Conservation (phyloP, 768 basidiomycete genomes). For the Amanita fuliginea region DNA sequence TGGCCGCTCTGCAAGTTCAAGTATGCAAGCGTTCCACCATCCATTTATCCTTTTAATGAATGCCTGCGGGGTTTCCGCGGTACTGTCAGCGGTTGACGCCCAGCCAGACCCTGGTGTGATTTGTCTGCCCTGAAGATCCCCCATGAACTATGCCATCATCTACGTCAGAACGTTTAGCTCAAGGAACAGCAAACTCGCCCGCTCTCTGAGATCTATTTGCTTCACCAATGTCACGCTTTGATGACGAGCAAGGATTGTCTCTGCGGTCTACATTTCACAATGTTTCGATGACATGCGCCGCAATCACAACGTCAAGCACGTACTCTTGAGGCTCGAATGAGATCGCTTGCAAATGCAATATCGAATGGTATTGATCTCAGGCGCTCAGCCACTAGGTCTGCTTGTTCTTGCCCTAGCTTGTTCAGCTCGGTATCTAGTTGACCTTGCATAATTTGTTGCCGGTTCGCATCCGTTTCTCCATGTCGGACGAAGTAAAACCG, state of each 20-base stretch:
- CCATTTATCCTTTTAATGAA: conserved; percentile 37
- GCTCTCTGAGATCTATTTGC: conserved; percentile 46
- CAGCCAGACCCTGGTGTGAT: conserved; percentile 8
- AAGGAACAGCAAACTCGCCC: conserved; percentile 29
- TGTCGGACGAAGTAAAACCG: conserved; percentile 63
- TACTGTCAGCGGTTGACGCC: conserved; percentile 15
- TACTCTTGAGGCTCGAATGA: conserved; percentile 58
- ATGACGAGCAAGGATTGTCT: conserved; percentile 48
- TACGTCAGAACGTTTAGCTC: background rate
- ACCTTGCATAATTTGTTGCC: conserved; percentile 56
- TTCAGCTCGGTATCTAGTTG: conserved; percentile 65
- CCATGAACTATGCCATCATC: conserved; percentile 36
- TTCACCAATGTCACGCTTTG: conserved; percentile 30
- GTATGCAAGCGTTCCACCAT: conserved; percentile 53
- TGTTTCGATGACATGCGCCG: conserved; percentile 3
- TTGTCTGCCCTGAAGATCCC: conserved; percentile 48
- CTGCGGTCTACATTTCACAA: conserved; percentile 42
- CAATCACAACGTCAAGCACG: conserved; percentile 12
- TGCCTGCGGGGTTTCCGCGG: conserved; percentile 25
- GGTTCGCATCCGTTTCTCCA: conserved; percentile 69
- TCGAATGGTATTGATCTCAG: conserved; percentile 46
- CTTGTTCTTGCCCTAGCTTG: conserved; percentile 48
- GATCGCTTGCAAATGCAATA: conserved; percentile 60
- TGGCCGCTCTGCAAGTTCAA: conserved; percentile 16
- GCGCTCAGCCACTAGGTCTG: conserved; percentile 38